A percentile compares a stretch with the other conserved stretches of the same genome.
Conservation (phyloP, 805 yeast genomes). For the Candida arabinofermentans region DNA sequence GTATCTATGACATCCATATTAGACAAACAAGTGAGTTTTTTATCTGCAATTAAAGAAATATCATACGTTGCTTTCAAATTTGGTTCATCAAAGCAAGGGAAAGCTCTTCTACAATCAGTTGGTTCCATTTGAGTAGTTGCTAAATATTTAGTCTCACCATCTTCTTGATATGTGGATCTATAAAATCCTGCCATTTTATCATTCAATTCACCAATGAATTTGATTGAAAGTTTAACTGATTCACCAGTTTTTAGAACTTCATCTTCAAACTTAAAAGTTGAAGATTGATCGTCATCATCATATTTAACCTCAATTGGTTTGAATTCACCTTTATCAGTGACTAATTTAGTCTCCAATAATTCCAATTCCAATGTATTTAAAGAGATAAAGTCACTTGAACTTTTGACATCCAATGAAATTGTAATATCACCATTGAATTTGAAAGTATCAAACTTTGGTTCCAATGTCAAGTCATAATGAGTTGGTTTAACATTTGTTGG, state of each 20-base stretch:
- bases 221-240: conserved; percentile 30
- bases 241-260: conserved; percentile 29
- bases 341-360: conserved; percentile 18
- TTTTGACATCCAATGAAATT: conserved; percentile 45
- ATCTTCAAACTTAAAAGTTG: conserved; percentile 54
- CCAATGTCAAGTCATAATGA: conserved; percentile 64
- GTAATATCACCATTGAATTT: conserved; percentile 49
- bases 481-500: conserved; percentile 61
- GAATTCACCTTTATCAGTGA: conserved; percentile 14
- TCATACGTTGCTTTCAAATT: conserved; percentile 52
- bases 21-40: conserved; percentile 40
- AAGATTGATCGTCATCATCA: conserved; percentile 58
- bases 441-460: conserved; percentile 35
- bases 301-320: conserved; percentile 19
- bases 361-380: conserved; percentile 37
- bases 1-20: conserved; percentile 42
- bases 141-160: conserved; percentile 41
- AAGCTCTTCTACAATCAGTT: conserved; percentile 56
- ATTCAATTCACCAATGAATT: conserved; percentile 43
- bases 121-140: conserved; percentile 61
- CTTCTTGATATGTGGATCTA: conserved; percentile 43
- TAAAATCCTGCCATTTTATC: conserved; percentile 58
- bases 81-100: conserved; percentile 59
- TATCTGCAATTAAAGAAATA: conserved; percentile 36
- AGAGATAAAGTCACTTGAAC: conserved; percentile 43